These are phyloP conservation scores for Kwoniella sp. DNA, from an alignment of 768 basidiomycete species.

Conservation along the genomic window DNA sequence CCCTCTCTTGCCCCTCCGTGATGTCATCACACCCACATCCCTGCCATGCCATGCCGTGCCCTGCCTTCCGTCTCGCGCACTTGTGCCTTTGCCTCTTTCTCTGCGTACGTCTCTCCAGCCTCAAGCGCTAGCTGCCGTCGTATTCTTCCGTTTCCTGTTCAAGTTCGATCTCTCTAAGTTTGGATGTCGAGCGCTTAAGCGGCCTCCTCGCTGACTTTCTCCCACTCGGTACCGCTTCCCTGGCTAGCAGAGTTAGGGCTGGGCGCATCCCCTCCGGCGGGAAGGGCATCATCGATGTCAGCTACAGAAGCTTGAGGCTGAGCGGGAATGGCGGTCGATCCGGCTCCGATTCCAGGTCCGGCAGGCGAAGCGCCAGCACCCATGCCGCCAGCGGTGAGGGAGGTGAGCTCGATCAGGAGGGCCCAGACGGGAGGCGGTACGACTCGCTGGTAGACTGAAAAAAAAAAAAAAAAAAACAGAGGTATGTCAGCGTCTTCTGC, in stretches of 20 bases:
- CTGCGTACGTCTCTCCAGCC: too few relatives aligned
- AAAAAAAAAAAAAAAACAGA: constrained; percentile 9
- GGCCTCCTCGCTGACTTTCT: constrained; percentile 36
- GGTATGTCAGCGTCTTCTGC: background rate
- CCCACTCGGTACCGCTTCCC: constrained; percentile 41
- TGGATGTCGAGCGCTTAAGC: constrained; percentile 5
- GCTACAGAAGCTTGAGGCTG: constrained; percentile 32
- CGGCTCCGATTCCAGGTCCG: constrained; percentile 5
- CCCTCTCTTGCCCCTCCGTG: too few relatives aligned
- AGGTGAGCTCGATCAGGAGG: constrained; percentile 67
- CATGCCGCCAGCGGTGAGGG: constrained; percentile 57
- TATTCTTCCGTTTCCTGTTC: background rate
- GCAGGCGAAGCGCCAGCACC: constrained; percentile 9
- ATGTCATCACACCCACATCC: too few relatives aligned
- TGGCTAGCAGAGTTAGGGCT: constrained; percentile 28
- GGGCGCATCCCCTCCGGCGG: constrained; percentile 15
- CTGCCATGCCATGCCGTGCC: too few relatives aligned
- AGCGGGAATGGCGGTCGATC: constrained; percentile 14
- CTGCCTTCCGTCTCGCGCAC: too few relatives aligned
- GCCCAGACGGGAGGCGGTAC: constrained; percentile 65
- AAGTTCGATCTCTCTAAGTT: background rate
- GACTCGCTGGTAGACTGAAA: constrained; percentile 78
- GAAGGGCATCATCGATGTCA: constrained; percentile 44
- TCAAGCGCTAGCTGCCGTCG: background rate
- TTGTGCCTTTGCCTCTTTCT: too few relatives aligned